Base-by-base conservation (phyloP, 1,284 basidiomycete species). In the Bondarzewia mesenterica region DNA sequence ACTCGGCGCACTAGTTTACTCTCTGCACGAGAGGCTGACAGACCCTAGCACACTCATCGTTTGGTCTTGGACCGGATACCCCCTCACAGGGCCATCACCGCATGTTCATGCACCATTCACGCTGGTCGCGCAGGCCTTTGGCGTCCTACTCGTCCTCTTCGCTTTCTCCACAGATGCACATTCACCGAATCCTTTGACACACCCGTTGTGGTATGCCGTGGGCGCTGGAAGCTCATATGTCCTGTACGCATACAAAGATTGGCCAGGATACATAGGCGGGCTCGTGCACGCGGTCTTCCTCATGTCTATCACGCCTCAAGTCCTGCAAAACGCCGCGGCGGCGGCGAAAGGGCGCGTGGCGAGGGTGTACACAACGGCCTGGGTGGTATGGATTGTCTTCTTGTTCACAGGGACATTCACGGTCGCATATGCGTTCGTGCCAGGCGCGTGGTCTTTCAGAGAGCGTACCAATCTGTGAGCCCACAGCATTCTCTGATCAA, bases 351-450 rank as follows among this genome's bases (percentile, higher is more conserved):
- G 3, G 59, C 61, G n/a, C 60, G 45, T 43, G 4, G 54, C 44
- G 22, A 36, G 54, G 8, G 54, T 90, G 27, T 68, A 92, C 46
- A 80, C 78, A 51, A 72, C 92, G 16, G 78, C 80, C 22, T 85
- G 81, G 52, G 79, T 87, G 10, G 40, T 53, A 22, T 55, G 55
- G 54, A 16, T 50, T 5, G 45, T 56, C 21, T 48, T 55, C 21
- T 0, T 55, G 15, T 57, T 54, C 32, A 38, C 46, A 8, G 27
- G 47, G 16, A 55, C 54, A n/a, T 68, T 65, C 54, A 93, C 92
- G 0, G 90, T 92, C 42, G 93, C 93, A 0, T 96, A 97, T 65
- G 93, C 93, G 0, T 96, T 96, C 58, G 90, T 96, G 2, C 93
- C 93, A 0, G 86, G 87, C 1, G 93, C 91, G 0, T 66, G 75